phyloP scores from a whole-genome alignment of 75 land plant species.

The Azolla pinnata region DNA sequence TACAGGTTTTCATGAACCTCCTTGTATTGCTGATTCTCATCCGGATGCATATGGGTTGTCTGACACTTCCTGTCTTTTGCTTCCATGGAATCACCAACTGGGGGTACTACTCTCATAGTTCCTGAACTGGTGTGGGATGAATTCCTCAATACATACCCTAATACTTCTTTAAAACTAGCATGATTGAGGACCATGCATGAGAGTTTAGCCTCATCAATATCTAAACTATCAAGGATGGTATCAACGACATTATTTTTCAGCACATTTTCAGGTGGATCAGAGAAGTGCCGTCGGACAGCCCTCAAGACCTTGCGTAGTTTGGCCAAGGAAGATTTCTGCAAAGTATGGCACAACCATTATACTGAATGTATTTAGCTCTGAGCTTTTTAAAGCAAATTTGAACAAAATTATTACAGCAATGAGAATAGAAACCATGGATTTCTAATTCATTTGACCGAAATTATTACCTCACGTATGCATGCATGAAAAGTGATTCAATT shows the following conservation, averaged over 20 bases:
- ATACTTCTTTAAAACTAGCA: conserved; percentile 30
- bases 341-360: conserved; percentile 1
- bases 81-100: not conserved
- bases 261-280: conserved; percentile 69
- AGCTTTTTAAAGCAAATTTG: too few relatives aligned
- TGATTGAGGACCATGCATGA: conserved; percentile 44
- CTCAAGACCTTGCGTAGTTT: conserved; percentile 88
- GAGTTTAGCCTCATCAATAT: conserved; percentile 65
- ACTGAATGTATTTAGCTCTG: too few relatives aligned
- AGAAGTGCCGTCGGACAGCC: conserved; percentile 88
- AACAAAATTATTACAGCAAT: too few relatives aligned
- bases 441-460: too few relatives aligned
- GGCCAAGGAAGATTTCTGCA: conserved; percentile 74
- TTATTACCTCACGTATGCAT: too few relatives aligned
- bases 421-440: too few relatives aligned
- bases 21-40: conserved; percentile 40
- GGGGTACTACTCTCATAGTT: too few relatives aligned
- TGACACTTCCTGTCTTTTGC: conserved; percentile 1
- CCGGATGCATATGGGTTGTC: not conserved
- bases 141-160: conserved; percentile 24
- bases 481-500: too few relatives aligned
- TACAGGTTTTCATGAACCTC: conserved; percentile 79
- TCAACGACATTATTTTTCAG: conserved; percentile 61
- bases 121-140: conserved; percentile 9
- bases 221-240: conserved; percentile 66